Conservation (phyloP, 2,329 filamentous ascomycete species). For the Bertia moriformis region DNA sequence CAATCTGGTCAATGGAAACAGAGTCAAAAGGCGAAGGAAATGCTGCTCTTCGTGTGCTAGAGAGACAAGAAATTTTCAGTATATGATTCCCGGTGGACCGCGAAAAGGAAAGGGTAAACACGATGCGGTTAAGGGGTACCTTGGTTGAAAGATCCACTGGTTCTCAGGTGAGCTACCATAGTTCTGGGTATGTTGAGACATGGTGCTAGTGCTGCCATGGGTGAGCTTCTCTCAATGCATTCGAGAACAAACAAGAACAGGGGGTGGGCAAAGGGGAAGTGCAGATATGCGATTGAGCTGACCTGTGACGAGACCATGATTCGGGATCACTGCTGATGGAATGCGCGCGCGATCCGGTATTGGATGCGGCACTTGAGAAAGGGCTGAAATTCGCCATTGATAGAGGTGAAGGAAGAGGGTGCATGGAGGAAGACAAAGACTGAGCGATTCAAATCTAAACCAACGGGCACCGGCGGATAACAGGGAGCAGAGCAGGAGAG, state of each 20-base stretch:
- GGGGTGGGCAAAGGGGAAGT: slow-evolving; percentile 7
- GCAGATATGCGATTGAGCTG: slow-evolving; percentile 14
- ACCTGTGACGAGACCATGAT: slow-evolving; percentile 12
- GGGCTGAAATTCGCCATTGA: neutral
- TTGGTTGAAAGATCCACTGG: neutral
- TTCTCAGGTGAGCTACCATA: neutral
- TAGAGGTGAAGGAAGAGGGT: neutral
- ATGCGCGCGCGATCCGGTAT: neutral
- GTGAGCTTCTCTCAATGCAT: neutral
- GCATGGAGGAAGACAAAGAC: no score
- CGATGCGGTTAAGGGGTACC: no score
- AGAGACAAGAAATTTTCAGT: no score
- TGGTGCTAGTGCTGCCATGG: neutral
- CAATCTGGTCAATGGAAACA: neutral
- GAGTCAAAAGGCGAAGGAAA: neutral
- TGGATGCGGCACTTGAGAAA: neutral
- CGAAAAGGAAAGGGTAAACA: no score
- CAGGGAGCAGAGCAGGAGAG: no score
- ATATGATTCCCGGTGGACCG: no score
- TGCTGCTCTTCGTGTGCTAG: neutral
- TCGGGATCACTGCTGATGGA: slow-evolving; percentile 6
- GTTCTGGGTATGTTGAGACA: neutral
- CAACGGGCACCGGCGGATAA: no score
- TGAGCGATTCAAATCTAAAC: no score
- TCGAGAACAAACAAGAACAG: neutral